Conservation (phyloP, 306 rosid genomes). For the Elaeagnus macrophylla region DNA sequence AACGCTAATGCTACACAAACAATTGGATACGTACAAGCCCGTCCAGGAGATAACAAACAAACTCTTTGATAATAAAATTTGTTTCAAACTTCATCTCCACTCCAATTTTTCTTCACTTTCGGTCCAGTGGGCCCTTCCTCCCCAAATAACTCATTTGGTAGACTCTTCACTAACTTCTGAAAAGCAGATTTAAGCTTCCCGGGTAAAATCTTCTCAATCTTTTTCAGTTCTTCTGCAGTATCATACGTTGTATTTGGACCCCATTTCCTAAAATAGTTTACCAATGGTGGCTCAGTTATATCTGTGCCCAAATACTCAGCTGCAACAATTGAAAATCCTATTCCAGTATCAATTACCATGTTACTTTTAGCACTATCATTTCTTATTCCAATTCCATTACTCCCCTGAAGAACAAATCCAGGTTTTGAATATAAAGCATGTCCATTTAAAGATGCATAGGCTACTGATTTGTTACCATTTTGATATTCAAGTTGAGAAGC, state of each 20-base stretch:
- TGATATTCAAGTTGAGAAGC: slow-evolving; percentile 45
- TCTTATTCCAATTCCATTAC: slow-evolving; percentile 39
- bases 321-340: slow-evolving; percentile 24
- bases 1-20: too few relatives aligned
- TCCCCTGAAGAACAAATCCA: slow-evolving; percentile 61
- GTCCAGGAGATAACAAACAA: too few relatives aligned
- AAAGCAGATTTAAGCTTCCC: slow-evolving; percentile 28
- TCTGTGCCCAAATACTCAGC: slow-evolving; percentile 40
- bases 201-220: slow-evolving; percentile 32
- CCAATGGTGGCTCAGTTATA: slow-evolving; percentile 48
- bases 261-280: slow-evolving; percentile 53
- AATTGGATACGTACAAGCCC: too few relatives aligned
- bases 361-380: slow-evolving; percentile 53
- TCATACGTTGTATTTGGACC: slow-evolving; percentile 51
- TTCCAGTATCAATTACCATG: slow-evolving; percentile 29
- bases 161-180: slow-evolving; percentile 6
- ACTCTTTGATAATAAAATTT: too few relatives aligned
- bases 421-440: slow-evolving; percentile 53
- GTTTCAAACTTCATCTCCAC: slow-evolving; percentile 50
- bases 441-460: slow-evolving; percentile 52
- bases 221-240: slow-evolving; percentile 28
- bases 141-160: slow-evolving; percentile 55
- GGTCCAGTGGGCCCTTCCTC: slow-evolving; percentile 90
- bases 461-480: slow-evolving; percentile 34
- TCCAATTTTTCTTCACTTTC: slow-evolving; percentile 58